Percentiles rank a stretch among this genome's conserved stretches.
phyloP scores from a whole-genome alignment of 2,329 filamentous ascomycete species.

The Cercospora sojina region DNA sequence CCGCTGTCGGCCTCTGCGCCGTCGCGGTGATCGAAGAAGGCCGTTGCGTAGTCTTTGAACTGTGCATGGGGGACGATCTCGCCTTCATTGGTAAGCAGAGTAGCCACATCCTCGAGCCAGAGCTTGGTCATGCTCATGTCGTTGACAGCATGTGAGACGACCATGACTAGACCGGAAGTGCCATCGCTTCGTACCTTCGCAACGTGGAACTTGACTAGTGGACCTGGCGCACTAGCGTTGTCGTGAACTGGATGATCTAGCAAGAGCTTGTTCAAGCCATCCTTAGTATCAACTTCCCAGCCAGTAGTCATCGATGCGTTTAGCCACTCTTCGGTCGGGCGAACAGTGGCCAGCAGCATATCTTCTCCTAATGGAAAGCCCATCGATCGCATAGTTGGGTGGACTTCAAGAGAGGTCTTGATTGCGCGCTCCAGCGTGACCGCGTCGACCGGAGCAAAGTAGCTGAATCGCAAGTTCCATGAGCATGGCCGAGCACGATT shows the following conservation, averaged over 20 bases:
- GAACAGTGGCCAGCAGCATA: conserved; percentile 34
- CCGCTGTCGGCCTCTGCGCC: conserved; percentile 34
- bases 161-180: conserved; percentile 33
- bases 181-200: conserved; percentile 32
- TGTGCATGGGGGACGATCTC: conserved; percentile 32
- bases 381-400: conserved; percentile 36
- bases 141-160: conserved; percentile 35
- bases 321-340: conserved; percentile 32
- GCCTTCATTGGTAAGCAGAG: conserved; percentile 30
- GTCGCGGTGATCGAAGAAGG: conserved; percentile 34
- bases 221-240: conserved; percentile 33
- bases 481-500: conserved; percentile 34
- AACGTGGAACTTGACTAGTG: conserved; percentile 34
- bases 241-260: conserved; percentile 34
- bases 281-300: conserved; percentile 33
- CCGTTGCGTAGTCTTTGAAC: conserved; percentile 37
- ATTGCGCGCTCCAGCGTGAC: conserved; percentile 30
- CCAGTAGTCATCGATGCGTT: conserved; percentile 34
- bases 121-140: conserved; percentile 39
- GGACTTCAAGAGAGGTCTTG: conserved; percentile 32
- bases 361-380: conserved; percentile 31
- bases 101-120: conserved; percentile 37
- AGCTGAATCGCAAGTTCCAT: conserved; percentile 37
- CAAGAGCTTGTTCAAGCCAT: conserved; percentile 32
- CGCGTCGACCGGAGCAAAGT: conserved; percentile 29